These are phyloP conservation scores for Musa itinerans DNA, from an alignment of 176 grass and related monocot genomes.

Conservation along the genomic window DNA sequence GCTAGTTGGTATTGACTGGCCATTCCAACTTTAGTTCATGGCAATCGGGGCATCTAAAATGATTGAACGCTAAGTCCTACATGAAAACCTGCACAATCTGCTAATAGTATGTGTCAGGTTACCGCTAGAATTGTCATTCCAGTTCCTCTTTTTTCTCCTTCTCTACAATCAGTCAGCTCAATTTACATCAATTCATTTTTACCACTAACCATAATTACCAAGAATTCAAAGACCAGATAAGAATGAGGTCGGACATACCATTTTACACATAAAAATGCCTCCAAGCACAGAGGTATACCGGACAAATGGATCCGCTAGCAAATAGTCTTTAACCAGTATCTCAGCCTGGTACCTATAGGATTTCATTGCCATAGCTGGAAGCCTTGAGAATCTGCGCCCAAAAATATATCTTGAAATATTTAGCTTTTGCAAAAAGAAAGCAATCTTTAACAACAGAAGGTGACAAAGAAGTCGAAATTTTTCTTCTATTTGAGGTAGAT, in stretches of 20 bases:
- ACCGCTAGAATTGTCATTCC: too few species aligned
- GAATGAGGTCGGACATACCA: constrained; percentile 35
- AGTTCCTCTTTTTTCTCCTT: too few species aligned
- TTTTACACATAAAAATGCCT: constrained; percentile 90
- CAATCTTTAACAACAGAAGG: neutral
- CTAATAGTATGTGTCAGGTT: too few species aligned
- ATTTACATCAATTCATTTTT: neutral
- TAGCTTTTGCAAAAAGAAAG: neutral
- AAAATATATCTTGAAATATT: constrained; percentile 7
- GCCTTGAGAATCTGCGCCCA: constrained; percentile 25
- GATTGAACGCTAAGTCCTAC: too few species aligned
- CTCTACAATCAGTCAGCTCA: neutral
- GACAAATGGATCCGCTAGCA: constrained; percentile 77
- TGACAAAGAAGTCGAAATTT: neutral
- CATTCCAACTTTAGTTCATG: too few species aligned
- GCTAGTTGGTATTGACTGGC: too few species aligned
- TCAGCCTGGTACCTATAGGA: constrained; percentile 67
- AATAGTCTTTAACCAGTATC: constrained; percentile 70
- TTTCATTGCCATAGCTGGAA: constrained; percentile 47
- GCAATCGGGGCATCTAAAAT: too few species aligned
- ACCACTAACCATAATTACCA: neutral
- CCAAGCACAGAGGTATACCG: constrained; percentile 65
- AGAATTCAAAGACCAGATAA: neutral
- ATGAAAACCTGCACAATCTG: too few species aligned
- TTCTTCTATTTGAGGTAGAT: neutral